Evolutionary conservation across 768 basidiomycete species (phyloP).

Genomic region (Arthromyces matolae): DNA sequence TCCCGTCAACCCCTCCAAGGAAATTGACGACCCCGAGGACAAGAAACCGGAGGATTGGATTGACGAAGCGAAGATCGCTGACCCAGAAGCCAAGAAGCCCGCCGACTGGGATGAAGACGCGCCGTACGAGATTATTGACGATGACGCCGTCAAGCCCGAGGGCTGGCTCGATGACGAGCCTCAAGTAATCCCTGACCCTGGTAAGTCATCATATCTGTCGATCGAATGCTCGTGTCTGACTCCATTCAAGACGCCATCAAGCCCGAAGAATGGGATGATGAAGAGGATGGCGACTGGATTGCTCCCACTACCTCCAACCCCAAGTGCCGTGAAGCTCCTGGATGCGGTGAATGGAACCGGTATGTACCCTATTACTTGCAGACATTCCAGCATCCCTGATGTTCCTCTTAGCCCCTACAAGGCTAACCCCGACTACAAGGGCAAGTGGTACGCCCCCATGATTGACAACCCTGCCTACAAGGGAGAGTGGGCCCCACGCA

Average conservation of each 20-base stretch:
- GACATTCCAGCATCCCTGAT: not conserved
- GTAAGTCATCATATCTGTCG: constrained; percentile 32
- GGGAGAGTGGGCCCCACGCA: constrained; percentile 87
- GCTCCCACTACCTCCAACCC: constrained; percentile 88
- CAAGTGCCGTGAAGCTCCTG: constrained; percentile 83
- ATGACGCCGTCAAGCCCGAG: constrained; percentile 84
- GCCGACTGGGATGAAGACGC: constrained; percentile 98
- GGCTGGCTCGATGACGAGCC: constrained; percentile 95
- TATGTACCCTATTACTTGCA: constrained; percentile 26
- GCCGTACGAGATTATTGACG: constrained; percentile 87
- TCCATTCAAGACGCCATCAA: constrained; percentile 69
- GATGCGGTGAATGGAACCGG: constrained; percentile 94
- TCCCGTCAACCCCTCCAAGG: constrained; percentile 85
- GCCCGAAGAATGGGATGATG: constrained; percentile 99
- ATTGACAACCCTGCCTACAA: constrained; percentile 98
- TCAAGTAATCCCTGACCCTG: constrained; percentile 78
- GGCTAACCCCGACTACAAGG: constrained; percentile 94
- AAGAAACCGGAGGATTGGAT: constrained; percentile 93
- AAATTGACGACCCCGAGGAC: constrained; percentile 93
- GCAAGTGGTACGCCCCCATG: constrained; percentile 94
- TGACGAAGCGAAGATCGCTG: constrained; percentile 80
- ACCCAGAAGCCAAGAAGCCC: constrained; percentile 86
- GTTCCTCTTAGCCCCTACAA: constrained; percentile 61
- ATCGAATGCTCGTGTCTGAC: not conserved
- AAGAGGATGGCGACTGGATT: constrained; percentile 99